Evolutionary conservation across 2,329 filamentous ascomycete genomes (phyloP), one percentile per base, ranked within the genome.

Genomic region (Fusarium annulatum): DNA sequence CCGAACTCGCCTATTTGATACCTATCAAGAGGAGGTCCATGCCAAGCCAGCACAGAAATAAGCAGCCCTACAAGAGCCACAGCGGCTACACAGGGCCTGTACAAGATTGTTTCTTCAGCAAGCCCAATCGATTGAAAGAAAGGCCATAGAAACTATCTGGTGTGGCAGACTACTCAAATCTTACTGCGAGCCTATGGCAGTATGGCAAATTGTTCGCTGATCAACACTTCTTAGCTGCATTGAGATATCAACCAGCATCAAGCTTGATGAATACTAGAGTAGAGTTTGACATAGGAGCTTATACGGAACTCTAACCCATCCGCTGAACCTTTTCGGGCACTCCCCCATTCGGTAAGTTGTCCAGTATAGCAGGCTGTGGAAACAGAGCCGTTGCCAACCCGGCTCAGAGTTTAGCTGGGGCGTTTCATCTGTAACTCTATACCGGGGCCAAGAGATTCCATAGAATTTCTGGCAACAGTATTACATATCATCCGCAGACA

Each of bases 41-140:
- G 55, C 59, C 71, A 71, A 59, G 66, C 52, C 39, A 64, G 46
- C 43, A 43, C 33, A 53, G 60, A 26, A 67, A 19, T 30, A 61
- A 67, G 59, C 73, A 77, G 75, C 75, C 75, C 75, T 77, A 77
- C 39, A 62, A 74, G 73, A 71, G 64, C 65, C 68, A 77, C 68
- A 43, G 68, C 71, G 63, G 64, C 45, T 61, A 67, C 62, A 23
- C 34, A 63, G n/a, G 65, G 41, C 43, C 56, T 57, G 65, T 49
- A 33, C 34, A 55, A 18, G 18, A 18, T 21, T 46, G 28, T 49
- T 63, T 49, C 49, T 33, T 46, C 21, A 58, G 39, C 39, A 23
- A 49, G 21, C 19, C 52, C 43, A 53, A 36, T 51, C 30, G 28
- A 30, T 36, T 42, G 38, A 46, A 28, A 69, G 42, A 52, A 34